These are phyloP conservation scores for Trichophyton equinum DNA, from an alignment of 2,329 filamentous ascomycete species.

Conservation along the genomic window DNA sequence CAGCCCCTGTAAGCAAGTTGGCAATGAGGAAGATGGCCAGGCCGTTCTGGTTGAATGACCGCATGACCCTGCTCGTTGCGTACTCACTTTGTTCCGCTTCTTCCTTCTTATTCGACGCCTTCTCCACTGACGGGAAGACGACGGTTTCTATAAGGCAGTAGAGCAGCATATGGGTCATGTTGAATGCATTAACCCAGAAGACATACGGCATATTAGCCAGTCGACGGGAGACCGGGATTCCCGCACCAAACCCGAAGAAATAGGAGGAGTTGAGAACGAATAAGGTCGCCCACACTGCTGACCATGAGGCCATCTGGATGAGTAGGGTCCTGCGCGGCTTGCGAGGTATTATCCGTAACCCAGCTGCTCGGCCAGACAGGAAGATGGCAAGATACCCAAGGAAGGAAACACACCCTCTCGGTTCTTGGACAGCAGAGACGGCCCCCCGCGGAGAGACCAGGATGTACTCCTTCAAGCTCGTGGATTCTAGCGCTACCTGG, in stretches of 20 bases:
- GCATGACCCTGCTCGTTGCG: conserved; percentile 69
- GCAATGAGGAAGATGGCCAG: conserved; percentile 73
- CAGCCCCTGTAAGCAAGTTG: conserved; percentile 75
- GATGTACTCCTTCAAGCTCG: conserved; percentile 68
- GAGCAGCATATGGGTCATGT: conserved; percentile 64
- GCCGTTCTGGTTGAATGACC: conserved; percentile 79
- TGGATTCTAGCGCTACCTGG: conserved; percentile 63
- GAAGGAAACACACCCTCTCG: conserved; percentile 94
- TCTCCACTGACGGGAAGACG: conserved; percentile 63
- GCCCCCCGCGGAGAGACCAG: conserved; percentile 62
- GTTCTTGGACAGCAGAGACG: conserved; percentile 73
- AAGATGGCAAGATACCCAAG: conserved; percentile 91
- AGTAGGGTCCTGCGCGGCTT: conserved; percentile 45
- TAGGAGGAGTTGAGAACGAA: conserved; percentile 59
- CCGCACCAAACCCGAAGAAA: conserved; percentile 51
- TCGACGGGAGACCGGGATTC: conserved; percentile 66
- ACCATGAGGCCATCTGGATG: conserved; percentile 52
- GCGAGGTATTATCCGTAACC: conserved; percentile 63
- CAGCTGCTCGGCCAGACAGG: conserved; percentile 72
- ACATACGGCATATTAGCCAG: conserved; percentile 90
- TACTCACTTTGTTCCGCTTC: conserved; percentile 53
- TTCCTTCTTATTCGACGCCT: conserved; percentile 38
- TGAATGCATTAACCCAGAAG: conserved; percentile 85
- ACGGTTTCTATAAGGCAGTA: conserved; percentile 67
- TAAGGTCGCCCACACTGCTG: conserved; percentile 53